Conservation (phyloP, 169 alveolate genomes). For the Cryptosporidium meleagridis region DNA sequence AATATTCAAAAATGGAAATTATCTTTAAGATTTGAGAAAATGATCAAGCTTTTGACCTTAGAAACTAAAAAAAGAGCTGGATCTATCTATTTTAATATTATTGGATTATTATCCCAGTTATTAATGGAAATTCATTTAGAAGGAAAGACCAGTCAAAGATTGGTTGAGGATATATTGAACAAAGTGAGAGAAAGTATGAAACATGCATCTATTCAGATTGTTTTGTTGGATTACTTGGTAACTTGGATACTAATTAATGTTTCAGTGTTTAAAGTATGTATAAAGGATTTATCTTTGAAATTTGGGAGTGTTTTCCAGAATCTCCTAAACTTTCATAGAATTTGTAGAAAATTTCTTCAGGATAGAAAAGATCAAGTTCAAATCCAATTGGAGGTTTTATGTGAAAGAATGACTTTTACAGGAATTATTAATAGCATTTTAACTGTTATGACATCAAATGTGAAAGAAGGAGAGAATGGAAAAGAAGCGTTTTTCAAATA, state of each 20-base stretch:
- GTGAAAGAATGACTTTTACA: neutral
- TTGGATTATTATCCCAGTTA: slow-evolving; percentile 16
- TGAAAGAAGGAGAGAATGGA: neutral
- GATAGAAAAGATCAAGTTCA: neutral
- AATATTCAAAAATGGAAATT: neutral
- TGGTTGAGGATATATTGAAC: neutral
- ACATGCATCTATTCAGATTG: slow-evolving; percentile 5
- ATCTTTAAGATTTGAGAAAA: neutral
- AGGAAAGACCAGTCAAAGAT: neutral
- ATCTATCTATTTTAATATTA: neutral
- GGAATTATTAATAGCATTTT: slow-evolving; percentile 14
- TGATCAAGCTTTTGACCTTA: neutral
- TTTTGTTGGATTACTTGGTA: slow-evolving; percentile 23
- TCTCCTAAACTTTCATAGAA: slow-evolving; percentile 4
- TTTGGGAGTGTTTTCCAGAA: neutral
- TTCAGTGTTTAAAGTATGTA: neutral
- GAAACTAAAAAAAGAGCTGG: slow-evolving; percentile 40
- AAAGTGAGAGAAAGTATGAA: slow-evolving; percentile 40
- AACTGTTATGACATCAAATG: neutral
- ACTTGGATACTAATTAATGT: slow-evolving; percentile 44
- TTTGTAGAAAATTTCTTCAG: slow-evolving; percentile 35
- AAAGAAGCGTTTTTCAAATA: slow-evolving; percentile 16
- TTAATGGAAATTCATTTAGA: slow-evolving; percentile 19
- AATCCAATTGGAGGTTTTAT: neutral
- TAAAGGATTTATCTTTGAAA: neutral